A percentile compares a stretch with the other conserved stretches of the same genome.
Evolutionary conservation across 768 basidiomycete species (phyloP).

Genomic region (Kwoniella botswanensis): DNA sequence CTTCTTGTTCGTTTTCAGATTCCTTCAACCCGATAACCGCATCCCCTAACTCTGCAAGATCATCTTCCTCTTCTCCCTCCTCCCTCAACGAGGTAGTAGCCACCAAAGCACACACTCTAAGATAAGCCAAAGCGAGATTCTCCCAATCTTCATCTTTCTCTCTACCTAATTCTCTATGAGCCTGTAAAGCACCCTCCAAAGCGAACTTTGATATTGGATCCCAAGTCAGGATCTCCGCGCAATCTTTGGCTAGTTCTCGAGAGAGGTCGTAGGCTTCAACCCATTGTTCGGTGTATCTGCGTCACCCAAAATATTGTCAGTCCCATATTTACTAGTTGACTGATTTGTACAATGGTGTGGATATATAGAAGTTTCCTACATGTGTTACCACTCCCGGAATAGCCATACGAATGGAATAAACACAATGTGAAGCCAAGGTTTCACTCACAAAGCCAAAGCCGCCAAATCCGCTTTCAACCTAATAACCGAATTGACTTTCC

Average conservation of each 20-base stretch:
- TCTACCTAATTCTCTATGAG: constrained; percentile 67
- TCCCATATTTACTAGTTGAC: neutral
- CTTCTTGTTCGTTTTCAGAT: constrained; percentile 44
- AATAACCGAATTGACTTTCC: constrained; percentile 81
- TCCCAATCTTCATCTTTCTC: constrained; percentile 78
- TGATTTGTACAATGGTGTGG: too few species aligned
- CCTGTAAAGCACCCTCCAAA: constrained; percentile 74
- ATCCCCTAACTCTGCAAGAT: constrained; percentile 20
- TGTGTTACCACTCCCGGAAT: neutral
- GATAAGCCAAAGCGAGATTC: constrained; percentile 74
- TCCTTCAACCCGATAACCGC: constrained; percentile 25
- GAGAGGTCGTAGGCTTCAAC: constrained; percentile 40
- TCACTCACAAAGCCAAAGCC: constrained; percentile 80
- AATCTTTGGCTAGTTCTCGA: constrained; percentile 35
- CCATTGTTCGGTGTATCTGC: constrained; percentile 38
- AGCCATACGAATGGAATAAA: neutral
- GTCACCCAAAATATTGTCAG: neutral
- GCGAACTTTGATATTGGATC: constrained; percentile 68
- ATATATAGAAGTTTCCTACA: too few species aligned
- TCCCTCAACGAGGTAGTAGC: neutral
- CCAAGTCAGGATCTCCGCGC: constrained; percentile 42
- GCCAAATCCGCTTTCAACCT: constrained; percentile 85
- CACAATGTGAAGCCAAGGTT: constrained; percentile 7
- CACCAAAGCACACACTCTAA: constrained; percentile 63
- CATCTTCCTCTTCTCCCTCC: constrained; percentile 2